Base-by-base conservation (phyloP, 108 stramenopile genomes). In the Skeletonema costatum region DNA sequence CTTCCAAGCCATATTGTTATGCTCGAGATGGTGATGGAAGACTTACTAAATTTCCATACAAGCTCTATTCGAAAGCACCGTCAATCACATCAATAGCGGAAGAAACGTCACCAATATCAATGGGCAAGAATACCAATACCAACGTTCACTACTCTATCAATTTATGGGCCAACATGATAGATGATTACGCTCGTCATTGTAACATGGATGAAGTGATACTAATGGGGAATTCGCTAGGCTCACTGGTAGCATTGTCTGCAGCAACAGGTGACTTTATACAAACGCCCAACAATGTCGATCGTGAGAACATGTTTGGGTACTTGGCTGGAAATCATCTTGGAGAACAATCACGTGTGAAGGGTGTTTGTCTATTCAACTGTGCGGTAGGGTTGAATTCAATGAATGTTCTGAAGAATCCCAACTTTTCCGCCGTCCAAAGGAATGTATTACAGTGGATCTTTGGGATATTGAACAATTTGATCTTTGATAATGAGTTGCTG, bases 101-200 rank as follows among this genome's bases (percentile, higher is more conserved):
- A 59, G 76, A 16, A 41, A 48, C 41, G 19, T 53, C 32, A 12
- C 19, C 46, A 7, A 73, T 56, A 33, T 17, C 17, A 3, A 58
- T 74, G 65, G 73, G 73, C 0, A 64, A 59, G 32, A 66, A 56
- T 41, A 63, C 61, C 0, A 61, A 80, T 32, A 59, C 35, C 29
- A 68, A 32, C 1, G 67, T 90, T 0, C 48, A 87, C 30, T 90
- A 90, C 75, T 88, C 87, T 14, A 90, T 88, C 60, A 76, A 85
- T 74, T 64, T 90, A 33, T 90, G 89, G 89, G 89, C 86, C 5
- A 51, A 88, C 35, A 71, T 85, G 82, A 84, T 88, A 11, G 89
- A 87, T 51, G 84, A 84, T 21, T 90, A 90, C 61, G 84, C 86
- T 3, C 42, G 71, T 7, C 31, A 75, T 10, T 60, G 78, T 51